Percentiles rank a stretch among this genome's conserved stretches.
These are phyloP conservation scores for Amaranthus palmeri DNA, from an alignment of 148 eudicot genomes.

Conservation along the genomic window DNA sequence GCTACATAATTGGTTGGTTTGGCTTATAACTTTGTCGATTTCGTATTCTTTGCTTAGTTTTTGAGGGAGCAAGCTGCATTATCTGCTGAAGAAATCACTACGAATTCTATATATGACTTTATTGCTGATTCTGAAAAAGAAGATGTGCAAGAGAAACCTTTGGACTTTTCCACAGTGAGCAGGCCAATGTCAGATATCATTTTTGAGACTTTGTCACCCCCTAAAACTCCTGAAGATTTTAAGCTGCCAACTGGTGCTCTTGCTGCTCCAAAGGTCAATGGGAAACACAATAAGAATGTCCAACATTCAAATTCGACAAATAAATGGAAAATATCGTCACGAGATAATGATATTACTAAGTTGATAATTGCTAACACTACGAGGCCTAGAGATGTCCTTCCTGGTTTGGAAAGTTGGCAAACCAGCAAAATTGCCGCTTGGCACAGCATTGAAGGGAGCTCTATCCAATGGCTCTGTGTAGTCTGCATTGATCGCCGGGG, in stretches of 20 bases:
- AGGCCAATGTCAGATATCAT: slow-evolving; percentile 49
- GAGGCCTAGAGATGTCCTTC: slow-evolving; percentile 63
- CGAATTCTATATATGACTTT: slow-evolving; percentile 49
- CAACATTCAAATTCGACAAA: slow-evolving; percentile 49
- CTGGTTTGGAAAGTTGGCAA: slow-evolving; percentile 83
- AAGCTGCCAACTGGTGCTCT: slow-evolving; percentile 39
- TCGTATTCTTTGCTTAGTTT: slow-evolving; percentile 41
- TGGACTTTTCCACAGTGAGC: slow-evolving; percentile 43
- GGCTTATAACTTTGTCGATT: slow-evolving; percentile 15
- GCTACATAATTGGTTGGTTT: neutral
- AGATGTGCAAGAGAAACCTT: slow-evolving; percentile 29
- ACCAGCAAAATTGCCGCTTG: slow-evolving; percentile 77
- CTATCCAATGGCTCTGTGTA: slow-evolving; percentile 78
- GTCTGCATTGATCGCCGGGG: slow-evolving; percentile 78
- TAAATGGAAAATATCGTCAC: slow-evolving; percentile 45
- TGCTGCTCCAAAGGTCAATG: slow-evolving; percentile 65
- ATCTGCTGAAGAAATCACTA: slow-evolving; percentile 62
- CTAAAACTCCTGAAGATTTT: slow-evolving; percentile 40
- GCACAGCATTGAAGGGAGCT: slow-evolving; percentile 80
- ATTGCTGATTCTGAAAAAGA: slow-evolving; percentile 50
- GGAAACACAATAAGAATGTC: slow-evolving; percentile 66
- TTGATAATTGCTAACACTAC: slow-evolving; percentile 59
- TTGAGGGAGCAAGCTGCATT: slow-evolving; percentile 81
- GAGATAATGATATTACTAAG: slow-evolving; percentile 69
- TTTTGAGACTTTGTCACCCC: slow-evolving; percentile 38